Base-by-base conservation (phyloP, 176 grass and related monocot genomes). In the Tuctoria greenei region DNA sequence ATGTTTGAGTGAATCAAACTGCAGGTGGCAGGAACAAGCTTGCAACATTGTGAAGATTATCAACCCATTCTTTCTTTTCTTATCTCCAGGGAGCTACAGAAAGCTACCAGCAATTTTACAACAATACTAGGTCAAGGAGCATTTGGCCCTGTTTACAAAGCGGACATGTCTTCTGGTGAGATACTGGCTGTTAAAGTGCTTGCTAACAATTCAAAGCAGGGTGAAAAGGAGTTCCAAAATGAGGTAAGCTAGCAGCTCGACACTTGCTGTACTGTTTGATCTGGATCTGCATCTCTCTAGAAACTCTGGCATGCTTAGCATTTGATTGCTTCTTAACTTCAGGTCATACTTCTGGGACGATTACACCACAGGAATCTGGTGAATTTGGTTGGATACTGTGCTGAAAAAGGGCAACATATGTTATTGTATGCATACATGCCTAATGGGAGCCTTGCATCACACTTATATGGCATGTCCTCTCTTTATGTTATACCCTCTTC, bases 281-380 rank as follows among this genome's bases (percentile, higher is more conserved):
- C 41, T 64, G 17, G 66, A 55, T 57, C 15, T 44, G 34, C 20
- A 69, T 12, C 34, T 80, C 24, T 26, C 45, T 44, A 67, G 23
- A 57, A 82, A 79, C 49, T 76, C 27, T 21, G 2, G 5, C 3
- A 72, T 82, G 23, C 49, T 77, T 82, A 44, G 57, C 67, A 75
- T 77, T 61, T 71, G 14, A 71, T 76, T 41, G 31, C 64, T 23
- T 74, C 34, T 76, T 69, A 73, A 88, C 83, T 87, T 71, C 56
- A 95, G 95, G 95, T 99, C 52, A 65, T 90, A 61, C 91, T 99
- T 81, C 91, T 99, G 69, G 91, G 95, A 50, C 86, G 95, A 47
- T 84, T 99, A 66, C 95, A 99, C 79, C 95, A 99, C 55, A 88
- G 95, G 78, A 95, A 99, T 74, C 89, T 99, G 82, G 91, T 99